Evolutionary conservation across 352 stramenopile species (phyloP).

Genomic region (Nothophytophthora sp.): DNA sequence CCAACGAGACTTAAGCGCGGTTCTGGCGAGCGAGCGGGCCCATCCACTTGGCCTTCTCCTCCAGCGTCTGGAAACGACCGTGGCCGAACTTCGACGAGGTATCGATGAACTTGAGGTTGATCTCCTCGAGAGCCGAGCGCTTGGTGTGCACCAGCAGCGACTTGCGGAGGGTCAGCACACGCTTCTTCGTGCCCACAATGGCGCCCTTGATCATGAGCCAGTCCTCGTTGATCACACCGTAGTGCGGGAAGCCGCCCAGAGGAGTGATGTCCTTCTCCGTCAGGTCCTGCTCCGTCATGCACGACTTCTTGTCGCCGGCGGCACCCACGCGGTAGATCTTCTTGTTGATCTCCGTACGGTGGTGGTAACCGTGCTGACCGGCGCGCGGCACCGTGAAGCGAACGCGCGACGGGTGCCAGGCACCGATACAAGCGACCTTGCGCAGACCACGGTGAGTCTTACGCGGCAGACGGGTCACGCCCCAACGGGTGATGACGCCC

Average conservation of each 20-base stretch:
- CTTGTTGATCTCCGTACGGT: conserved; percentile 99
- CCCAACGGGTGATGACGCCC: conserved; percentile 99
- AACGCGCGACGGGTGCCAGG: conserved; percentile 99
- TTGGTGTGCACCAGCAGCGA: conserved; percentile 97
- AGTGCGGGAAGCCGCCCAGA: conserved; percentile 99
- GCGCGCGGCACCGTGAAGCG: conserved; percentile 98
- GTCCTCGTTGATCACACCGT: conserved; percentile 99
- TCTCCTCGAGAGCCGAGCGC: conserved; percentile 97
- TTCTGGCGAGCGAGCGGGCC: conserved; percentile 94
- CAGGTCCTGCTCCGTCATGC: conserved; percentile 98
- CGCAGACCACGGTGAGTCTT: conserved; percentile 99
- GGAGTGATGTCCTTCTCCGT: conserved; percentile 99
- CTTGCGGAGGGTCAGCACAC: conserved; percentile 98
- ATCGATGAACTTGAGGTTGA: conserved; percentile 96
- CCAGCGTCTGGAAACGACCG: conserved; percentile 99
- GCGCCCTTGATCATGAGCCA: conserved; percentile 99
- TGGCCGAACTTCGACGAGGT: conserved; percentile 99
- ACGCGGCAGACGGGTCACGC: conserved; percentile 98
- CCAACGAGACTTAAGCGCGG: conserved; percentile 68
- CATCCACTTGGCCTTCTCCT: conserved; percentile 99
- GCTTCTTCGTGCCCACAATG: conserved; percentile 99
- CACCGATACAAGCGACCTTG: conserved; percentile 99
- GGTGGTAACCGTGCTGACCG: conserved; percentile 99
- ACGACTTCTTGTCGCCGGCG: conserved; percentile 92
- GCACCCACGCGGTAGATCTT: conserved; percentile 99